These are phyloP conservation scores for Nemania abortiva DNA, from an alignment of 2,329 filamentous ascomycete species.

Conservation along the genomic window DNA sequence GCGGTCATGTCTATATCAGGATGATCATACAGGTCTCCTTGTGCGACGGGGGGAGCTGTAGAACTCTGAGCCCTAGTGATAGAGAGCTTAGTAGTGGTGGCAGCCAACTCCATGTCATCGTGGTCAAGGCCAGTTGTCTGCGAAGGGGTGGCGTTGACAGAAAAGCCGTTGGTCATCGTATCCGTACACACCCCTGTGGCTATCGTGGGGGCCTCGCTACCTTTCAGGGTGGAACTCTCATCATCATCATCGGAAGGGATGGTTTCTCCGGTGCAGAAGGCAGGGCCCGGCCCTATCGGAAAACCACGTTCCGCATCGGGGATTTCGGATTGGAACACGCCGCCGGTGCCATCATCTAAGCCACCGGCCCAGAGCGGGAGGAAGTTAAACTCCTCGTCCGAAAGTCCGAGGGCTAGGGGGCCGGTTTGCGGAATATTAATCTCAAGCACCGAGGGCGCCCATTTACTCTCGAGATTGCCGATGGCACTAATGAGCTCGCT, in stretches of 20 bases:
- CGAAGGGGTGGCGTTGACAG: constrained; percentile 15
- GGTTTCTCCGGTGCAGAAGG: constrained; percentile 49
- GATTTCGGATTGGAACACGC: constrained; percentile 57
- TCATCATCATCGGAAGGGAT: constrained; percentile 41
- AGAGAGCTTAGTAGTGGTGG: not conserved
- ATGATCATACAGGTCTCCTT: not conserved
- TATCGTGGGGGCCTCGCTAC: constrained; percentile 32
- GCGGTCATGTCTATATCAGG: no score
- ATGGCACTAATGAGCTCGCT: constrained; percentile 5
- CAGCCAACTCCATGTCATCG: not conserved
- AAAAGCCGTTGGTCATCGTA: constrained; percentile 34
- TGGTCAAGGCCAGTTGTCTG: constrained; percentile 2
- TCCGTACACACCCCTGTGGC: constrained; percentile 34
- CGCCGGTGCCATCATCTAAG: constrained; percentile 63
- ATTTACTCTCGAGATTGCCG: constrained; percentile 32
- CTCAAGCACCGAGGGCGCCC: constrained; percentile 49
- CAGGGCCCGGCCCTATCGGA: constrained; percentile 50
- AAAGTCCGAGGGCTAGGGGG: constrained; percentile 65
- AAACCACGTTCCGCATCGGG: constrained; percentile 48
- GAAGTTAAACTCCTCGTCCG: constrained; percentile 69
- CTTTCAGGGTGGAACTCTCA: constrained; percentile 34
- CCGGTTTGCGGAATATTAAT: constrained; percentile 54
- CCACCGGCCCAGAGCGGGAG: constrained; percentile 75
- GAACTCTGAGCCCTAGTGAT: not conserved
- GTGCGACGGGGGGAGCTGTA: not conserved